A percentile compares a stretch with the other conserved stretches of the same genome.
These are phyloP conservation scores for Chloranthus sessilifolius DNA, from an alignment of 164 flowering plant genomes.

Conservation along the genomic window DNA sequence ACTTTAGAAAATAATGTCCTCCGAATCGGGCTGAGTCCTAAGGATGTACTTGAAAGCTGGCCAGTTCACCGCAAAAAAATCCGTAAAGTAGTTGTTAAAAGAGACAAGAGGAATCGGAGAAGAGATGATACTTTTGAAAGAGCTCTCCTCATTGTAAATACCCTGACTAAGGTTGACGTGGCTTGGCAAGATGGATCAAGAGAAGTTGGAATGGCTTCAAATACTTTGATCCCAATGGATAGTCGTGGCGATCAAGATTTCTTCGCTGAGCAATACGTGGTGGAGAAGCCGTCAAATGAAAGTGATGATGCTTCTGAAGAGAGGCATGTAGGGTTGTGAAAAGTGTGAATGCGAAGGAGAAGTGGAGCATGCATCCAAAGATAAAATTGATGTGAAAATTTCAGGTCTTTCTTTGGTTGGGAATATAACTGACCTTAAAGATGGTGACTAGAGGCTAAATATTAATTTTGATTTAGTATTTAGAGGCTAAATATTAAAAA, in stretches of 20 bases:
- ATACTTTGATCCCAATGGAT: conserved; percentile 72
- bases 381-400: conserved; percentile 30
- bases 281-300: conserved; percentile 83
- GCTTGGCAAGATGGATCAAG: conserved; percentile 85
- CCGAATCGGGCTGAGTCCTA: conserved; percentile 43
- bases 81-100: conserved; percentile 61
- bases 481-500: too few relatives aligned
- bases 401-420: conserved; percentile 95
- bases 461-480: too few relatives aligned
- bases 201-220: conserved; percentile 46
- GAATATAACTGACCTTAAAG: conserved; percentile 75
- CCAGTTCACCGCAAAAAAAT: conserved; percentile 76
- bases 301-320: conserved; percentile 44
- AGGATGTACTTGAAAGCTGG: conserved; percentile 59
- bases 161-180: conserved; percentile 78
- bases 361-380: conserved; percentile 24
- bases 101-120: conserved; percentile 67
- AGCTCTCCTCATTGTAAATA: conserved; percentile 67
- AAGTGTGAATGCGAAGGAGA: conserved; percentile 91
- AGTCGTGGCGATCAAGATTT: conserved; percentile 96
- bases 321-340: conserved; percentile 87
- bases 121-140: conserved; percentile 77
- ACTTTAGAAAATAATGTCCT: conserved; percentile 21
- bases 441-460: too few relatives aligned
- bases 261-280: conserved; percentile 88